Conservation (phyloP, 2,329 filamentous ascomycete genomes). For the Pestalotiopsis sp. region DNA sequence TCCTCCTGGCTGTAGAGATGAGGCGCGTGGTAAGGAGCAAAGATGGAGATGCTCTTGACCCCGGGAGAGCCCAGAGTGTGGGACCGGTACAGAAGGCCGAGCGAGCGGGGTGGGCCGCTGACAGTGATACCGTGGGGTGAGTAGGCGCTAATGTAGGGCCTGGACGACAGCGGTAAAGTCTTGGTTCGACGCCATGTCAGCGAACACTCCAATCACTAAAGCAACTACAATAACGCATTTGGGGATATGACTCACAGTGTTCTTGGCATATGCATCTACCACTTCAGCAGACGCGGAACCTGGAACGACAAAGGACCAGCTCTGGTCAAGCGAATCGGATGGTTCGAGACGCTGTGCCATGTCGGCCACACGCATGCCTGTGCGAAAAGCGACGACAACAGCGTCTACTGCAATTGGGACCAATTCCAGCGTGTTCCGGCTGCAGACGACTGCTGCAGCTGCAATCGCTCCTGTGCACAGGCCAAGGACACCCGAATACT, state of each 20-base stretch:
- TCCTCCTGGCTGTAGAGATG: constrained; percentile 29
- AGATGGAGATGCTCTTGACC: constrained; percentile 42
- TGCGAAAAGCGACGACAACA: constrained; percentile 32
- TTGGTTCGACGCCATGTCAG: neutral
- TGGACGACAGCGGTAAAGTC: constrained; percentile 16
- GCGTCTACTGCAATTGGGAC: constrained; percentile 32
- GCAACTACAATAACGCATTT: neutral
- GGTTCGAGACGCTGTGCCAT: constrained; percentile 17
- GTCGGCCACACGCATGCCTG: constrained; percentile 26
- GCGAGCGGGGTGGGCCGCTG: constrained; percentile 20
- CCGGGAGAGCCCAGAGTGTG: constrained; percentile 19
- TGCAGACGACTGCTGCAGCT: constrained; percentile 32
- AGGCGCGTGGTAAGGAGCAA: constrained; percentile 31
- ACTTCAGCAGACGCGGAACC: constrained; percentile 21
- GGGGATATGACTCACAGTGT: neutral
- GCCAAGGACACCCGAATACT: constrained; percentile 22
- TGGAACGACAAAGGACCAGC: constrained; percentile 26
- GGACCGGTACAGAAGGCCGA: constrained; percentile 10
- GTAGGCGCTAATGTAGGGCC: constrained; percentile 20
- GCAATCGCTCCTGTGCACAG: constrained; percentile 35
- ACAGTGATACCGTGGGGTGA: constrained; percentile 20
- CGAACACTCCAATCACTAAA: too few species aligned
- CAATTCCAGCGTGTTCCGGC: constrained; percentile 28
- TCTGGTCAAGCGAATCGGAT: constrained; percentile 13
- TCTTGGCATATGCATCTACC: constrained; percentile 18